Percentiles rank a stretch among this genome's conserved stretches.
These are phyloP conservation scores for Ceratopteris richardii DNA, from an alignment of 75 land plant genomes.

Conservation along the genomic window DNA sequence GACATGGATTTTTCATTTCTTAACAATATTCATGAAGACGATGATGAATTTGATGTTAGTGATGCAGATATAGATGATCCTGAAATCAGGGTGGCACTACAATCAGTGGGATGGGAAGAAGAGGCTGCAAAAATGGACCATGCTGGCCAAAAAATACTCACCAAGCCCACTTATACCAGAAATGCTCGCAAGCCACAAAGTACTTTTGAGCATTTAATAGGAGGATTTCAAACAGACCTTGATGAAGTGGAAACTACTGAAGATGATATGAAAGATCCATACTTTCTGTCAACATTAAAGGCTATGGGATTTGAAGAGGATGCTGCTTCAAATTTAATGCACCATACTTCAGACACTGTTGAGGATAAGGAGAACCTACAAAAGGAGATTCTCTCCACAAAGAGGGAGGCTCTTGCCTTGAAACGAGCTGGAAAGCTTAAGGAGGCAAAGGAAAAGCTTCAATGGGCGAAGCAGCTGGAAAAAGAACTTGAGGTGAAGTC, in stretches of 20 bases:
- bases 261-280: slow-evolving; percentile 87
- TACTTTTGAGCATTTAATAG: background rate
- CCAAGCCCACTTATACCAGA: background rate
- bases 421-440: slow-evolving; percentile 61
- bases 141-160: background rate
- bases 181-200: background rate
- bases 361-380: slow-evolving; percentile 20
- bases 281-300: slow-evolving; percentile 44
- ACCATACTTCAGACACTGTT: background rate
- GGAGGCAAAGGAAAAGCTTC: slow-evolving; percentile 51
- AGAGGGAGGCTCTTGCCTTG: slow-evolving; percentile 50
- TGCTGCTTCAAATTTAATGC: slow-evolving; percentile 1
- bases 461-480: slow-evolving; percentile 63
- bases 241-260: slow-evolving; percentile 25
- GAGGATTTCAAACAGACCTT: background rate
- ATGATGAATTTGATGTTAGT: slow-evolving; percentile 55
- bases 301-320: slow-evolving; percentile 89
- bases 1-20: slow-evolving; percentile 16
- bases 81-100: slow-evolving; percentile 59
- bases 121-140: slow-evolving; percentile 23
- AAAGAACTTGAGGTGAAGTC: slow-evolving; percentile 23
- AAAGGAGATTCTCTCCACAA: slow-evolving; percentile 36
- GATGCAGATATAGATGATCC: slow-evolving; percentile 89
- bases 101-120: slow-evolving; percentile 84
- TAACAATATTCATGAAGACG: slow-evolving; percentile 17